Conservation (phyloP, 192 early-diverging fungal genomes). For the Chytriomyces sp. region DNA sequence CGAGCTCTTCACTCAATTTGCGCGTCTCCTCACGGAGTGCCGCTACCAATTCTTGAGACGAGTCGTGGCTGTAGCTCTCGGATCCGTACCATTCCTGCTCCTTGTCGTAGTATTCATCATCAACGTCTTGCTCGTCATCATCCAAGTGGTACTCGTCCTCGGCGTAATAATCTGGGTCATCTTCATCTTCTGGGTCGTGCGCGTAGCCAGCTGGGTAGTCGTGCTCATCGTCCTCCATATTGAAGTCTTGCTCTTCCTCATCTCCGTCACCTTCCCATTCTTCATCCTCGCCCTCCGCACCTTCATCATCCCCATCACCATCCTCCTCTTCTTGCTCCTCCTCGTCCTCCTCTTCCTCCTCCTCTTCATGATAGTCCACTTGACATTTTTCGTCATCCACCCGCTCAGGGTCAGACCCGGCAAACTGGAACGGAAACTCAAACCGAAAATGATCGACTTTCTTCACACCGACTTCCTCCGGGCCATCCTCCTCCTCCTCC, state of each 20-base stretch:
- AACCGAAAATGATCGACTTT: not conserved
- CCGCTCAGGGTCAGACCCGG: too few species aligned
- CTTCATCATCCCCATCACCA: not conserved
- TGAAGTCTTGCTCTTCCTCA: not conserved
- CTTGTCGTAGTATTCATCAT: not conserved
- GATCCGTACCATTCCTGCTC: not conserved
- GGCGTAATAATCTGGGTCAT: not conserved
- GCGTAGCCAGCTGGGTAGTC: not conserved
- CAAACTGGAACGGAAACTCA: too few species aligned
- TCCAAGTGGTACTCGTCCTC: not conserved
- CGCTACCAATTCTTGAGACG: too few species aligned
- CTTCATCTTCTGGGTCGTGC: not conserved
- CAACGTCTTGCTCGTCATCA: not conserved
- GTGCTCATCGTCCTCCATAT: not conserved
- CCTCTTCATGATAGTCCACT: not conserved
- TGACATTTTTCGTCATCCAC: not conserved
- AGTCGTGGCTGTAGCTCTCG: not conserved
- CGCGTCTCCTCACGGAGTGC: too few species aligned
- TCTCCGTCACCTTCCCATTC: not conserved
- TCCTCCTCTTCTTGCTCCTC: not conserved
- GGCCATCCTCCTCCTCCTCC: too few species aligned
- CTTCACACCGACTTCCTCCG: not conserved
- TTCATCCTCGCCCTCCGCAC: too few species aligned
- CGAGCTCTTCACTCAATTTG: too few species aligned
- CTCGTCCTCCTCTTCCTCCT: too few species aligned